Evolutionary conservation across 331 rosid species (phyloP), one percentile per base, ranked within the genome.

Genomic region (Pyracantha coccinea): DNA sequence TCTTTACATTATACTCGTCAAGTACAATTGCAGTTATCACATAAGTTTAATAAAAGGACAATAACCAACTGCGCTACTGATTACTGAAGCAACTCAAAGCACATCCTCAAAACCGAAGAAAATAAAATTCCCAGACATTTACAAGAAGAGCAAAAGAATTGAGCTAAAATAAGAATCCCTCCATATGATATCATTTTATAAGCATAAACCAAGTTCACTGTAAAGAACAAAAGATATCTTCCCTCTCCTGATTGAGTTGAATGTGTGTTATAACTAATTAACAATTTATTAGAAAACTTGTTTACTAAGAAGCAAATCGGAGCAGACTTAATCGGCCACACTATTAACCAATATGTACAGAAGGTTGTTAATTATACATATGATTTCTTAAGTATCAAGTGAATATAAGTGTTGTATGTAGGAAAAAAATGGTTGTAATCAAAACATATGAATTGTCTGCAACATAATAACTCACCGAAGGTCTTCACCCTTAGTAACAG

Each of bases 401-500:
- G 25, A 29, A 45, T 53, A 54, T 32, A 28, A 31, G 29, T 44
- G 27, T 54, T 38, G 27, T 19, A 20, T 20, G 65, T 27, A 57
- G 21, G 45, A 66, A 15, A 0, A 25, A 35, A 55, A 12, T 7
- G 29, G 24, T 57, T 16, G 12, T 52, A 55, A 54, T 28, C 73
- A 77, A 58, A 38, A 47, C 33, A 23, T 38, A 35, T 31, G 44
- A 38, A 63, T 70, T 32, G 27, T 68, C 31, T 61, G 45, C 75
- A 47, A 65, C 64, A 72, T 27, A 78, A 72, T 74, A 15, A 59
- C 95, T 90, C 79, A 92, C 99, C 99, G 96, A 28, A 94, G 76
- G 75, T 94, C 99, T 84, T 92, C 93, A 73, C 99, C 99, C 88
- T 94, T 94, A 11, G 96, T 88, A 62, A 90, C 92, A 7, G 99